A percentile compares a stretch with the other conserved stretches of the same genome.
phyloP scores from a whole-genome alignment of 306 rosid genomes.

The Cucurbita moschata region DNA sequence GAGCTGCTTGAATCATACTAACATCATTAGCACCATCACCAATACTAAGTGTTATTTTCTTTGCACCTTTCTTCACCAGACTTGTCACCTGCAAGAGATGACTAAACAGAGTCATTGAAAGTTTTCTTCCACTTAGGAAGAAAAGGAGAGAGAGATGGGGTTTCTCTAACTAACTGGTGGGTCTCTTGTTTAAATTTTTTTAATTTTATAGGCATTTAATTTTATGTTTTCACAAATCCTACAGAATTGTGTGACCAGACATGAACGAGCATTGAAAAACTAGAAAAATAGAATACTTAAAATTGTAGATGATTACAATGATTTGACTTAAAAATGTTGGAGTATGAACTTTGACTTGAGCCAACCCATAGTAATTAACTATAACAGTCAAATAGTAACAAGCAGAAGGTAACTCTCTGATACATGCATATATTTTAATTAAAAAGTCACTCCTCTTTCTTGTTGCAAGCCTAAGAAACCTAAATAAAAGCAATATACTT shows the following conservation, averaged over 20 bases:
- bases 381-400: neutral
- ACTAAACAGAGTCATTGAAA: neutral
- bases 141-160: neutral
- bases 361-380: neutral
- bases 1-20: slow-evolving; percentile 99
- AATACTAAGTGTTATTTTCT: slow-evolving; percentile 73
- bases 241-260: neutral
- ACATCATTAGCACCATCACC: slow-evolving; percentile 99
- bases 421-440: neutral
- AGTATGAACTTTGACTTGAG: neutral
- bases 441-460: neutral
- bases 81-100: slow-evolving; percentile 61
- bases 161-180: neutral
- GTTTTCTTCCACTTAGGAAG: neutral
- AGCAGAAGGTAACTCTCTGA: neutral
- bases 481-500: neutral
- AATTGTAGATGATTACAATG: neutral
- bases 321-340: neutral
- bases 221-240: neutral
- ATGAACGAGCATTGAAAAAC: neutral
- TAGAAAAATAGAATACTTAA: neutral
- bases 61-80: slow-evolving; percentile 87
- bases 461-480: neutral
- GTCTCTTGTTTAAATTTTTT: neutral
- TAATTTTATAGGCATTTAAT: neutral